These are phyloP conservation scores for Iberis pinnata DNA, from an alignment of 345 rosid species.

Conservation along the genomic window DNA sequence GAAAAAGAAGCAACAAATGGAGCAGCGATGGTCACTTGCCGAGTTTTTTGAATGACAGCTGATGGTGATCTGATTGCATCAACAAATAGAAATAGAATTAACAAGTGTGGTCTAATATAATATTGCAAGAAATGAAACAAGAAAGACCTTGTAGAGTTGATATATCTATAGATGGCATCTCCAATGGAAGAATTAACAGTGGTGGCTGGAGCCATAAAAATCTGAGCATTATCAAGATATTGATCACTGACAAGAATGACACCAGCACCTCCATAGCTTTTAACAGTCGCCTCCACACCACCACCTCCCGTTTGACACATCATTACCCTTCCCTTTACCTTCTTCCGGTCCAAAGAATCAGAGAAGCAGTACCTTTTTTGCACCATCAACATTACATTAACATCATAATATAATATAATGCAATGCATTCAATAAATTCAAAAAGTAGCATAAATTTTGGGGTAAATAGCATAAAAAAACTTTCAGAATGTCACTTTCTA, in stretches of 20 bases:
- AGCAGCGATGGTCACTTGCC: constrained; percentile 51
- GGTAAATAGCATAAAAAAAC: too few relatives aligned
- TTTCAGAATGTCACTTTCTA: too few relatives aligned
- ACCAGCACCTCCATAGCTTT: constrained; percentile 61
- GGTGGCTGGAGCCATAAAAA: constrained; percentile 76
- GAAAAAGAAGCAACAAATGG: constrained; percentile 84
- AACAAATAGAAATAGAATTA: background rate
- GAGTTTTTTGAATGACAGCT: constrained; percentile 52
- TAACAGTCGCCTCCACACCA: constrained; percentile 61
- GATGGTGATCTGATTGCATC: constrained; percentile 73
- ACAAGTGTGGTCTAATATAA: too few relatives aligned
- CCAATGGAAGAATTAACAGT: constrained; percentile 53
- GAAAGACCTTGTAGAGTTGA: constrained; percentile 55
- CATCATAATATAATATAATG: too few relatives aligned
- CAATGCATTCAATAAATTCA: too few relatives aligned
- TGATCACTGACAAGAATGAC: constrained; percentile 38
- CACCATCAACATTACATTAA: too few relatives aligned
- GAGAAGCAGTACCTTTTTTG: constrained; percentile 48
- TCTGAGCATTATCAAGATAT: constrained; percentile 62
- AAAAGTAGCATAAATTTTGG: too few relatives aligned
- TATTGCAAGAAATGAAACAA: background rate
- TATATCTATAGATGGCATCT: constrained; percentile 37
- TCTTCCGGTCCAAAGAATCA: constrained; percentile 48
- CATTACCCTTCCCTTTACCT: constrained; percentile 71
- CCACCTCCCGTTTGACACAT: constrained; percentile 39